A percentile compares a stretch with the other conserved stretches of the same genome.
Conservation (phyloP, 768 basidiomycete species). For the Hirschioporus abietinus region DNA sequence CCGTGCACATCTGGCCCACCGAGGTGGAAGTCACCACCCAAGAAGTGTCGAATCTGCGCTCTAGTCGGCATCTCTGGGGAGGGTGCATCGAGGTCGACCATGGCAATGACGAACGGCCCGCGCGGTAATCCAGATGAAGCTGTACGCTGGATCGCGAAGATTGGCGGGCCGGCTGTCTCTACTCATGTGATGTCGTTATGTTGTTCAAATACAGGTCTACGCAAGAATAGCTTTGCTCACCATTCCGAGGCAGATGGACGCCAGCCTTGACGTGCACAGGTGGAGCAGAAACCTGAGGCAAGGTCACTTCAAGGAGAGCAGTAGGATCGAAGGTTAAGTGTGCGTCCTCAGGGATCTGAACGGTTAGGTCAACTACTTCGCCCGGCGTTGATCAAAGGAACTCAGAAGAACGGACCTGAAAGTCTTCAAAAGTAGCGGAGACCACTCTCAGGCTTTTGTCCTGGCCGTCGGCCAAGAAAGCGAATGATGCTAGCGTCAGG, state of each 20-base stretch:
- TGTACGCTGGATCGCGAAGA: constrained; percentile 11
- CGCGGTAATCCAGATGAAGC: neutral
- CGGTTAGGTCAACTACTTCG: neutral
- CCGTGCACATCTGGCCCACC: constrained; percentile 10
- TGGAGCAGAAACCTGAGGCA: constrained; percentile 28
- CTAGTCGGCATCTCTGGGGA: constrained; percentile 24
- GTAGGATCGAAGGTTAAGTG: constrained; percentile 34
- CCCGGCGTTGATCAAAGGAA: neutral
- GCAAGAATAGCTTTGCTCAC: constrained; percentile 6
- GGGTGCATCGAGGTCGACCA: constrained; percentile 30
- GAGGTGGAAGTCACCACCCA: constrained; percentile 21
- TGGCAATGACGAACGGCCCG: constrained; percentile 24
- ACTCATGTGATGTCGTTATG: neutral
- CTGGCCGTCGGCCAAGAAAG: neutral
- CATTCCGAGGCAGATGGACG: constrained; percentile 14
- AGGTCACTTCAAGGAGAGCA: constrained; percentile 31
- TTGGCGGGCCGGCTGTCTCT: constrained; percentile 16
- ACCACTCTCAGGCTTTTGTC: neutral
- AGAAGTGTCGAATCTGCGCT: constrained; percentile 26
- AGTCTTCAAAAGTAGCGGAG: neutral
- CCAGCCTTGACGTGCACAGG: constrained; percentile 31
- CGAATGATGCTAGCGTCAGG: no score
- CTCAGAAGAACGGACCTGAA: neutral
- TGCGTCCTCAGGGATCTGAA: constrained; percentile 35
- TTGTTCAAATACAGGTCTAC: neutral